Base-by-base conservation (phyloP, 2,329 filamentous ascomycete genomes). In the Blastomyces parvus region DNA sequence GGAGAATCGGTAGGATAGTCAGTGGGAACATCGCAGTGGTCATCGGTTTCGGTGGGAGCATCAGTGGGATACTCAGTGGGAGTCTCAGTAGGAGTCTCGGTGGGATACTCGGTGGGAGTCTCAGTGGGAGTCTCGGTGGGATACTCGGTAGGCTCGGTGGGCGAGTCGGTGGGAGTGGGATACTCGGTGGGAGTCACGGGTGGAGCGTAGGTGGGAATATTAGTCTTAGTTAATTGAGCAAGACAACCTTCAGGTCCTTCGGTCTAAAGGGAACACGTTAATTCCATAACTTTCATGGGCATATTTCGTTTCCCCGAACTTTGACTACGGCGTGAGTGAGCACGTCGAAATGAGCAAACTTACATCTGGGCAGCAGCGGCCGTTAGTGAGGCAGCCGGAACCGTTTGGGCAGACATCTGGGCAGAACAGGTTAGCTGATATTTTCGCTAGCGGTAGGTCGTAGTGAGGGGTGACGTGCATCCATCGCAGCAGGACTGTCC, bases 401-500 rank as follows among this genome's bases (percentile, higher is more conserved):
- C 62, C 66, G 4, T 14, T 27, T 55, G 67, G 67, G 53, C 67
- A 68, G 14, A 64, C 42, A 52, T 68, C 65, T 67, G 53, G 33
- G 19, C 9, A 40, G 8, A 52, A 3, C 33, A 33, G 4, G 59
- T 61, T 48, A 61, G 50, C n/a, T 22, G 46, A 60, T 60, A 52
- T 52, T 27, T 25, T 52, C 11, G 30, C 9, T 30, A 3, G 38
- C 38, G 25, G 27, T 57, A 14, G 6, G 19, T 40, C 33, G n/a
- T 17, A 22, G 19, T 63, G n/a, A 53, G 40, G 30, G 50, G 17
- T 30, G 11, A 65, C 67, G 60, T 65, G 68, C 68, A 70, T 63
- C 61, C 66, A 25, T 61, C 59, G 62, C 69, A 69, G 64, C 69
- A 70, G 38, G 65, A 61, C 25, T 70, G 66, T 17, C 67, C 67